Conservation (phyloP, 1,139 yeast genomes). For the Ogataea hybrid region DNA sequence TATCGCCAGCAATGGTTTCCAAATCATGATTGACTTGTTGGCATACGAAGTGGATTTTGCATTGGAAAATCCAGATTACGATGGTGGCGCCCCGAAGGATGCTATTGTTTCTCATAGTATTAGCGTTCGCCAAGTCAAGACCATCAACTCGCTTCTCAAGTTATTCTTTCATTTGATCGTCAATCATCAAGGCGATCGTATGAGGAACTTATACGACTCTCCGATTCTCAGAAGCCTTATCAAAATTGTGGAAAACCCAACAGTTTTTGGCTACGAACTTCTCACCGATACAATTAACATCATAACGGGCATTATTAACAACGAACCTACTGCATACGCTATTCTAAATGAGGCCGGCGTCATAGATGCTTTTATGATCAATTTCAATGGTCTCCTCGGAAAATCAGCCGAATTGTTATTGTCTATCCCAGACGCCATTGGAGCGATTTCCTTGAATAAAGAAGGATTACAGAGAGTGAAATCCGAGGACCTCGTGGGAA, state of each 20-base stretch:
- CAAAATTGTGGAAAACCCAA: constrained; percentile 55
- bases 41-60: constrained; percentile 70
- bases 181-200: constrained; percentile 77
- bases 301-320: constrained; percentile 73
- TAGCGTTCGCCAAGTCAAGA: constrained; percentile 63
- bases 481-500: constrained; percentile 44
- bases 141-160: constrained; percentile 53
- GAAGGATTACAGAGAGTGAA: constrained; percentile 65
- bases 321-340: constrained; percentile 87
- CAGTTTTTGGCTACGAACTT: constrained; percentile 68
- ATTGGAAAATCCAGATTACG: constrained; percentile 51
- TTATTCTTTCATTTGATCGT: constrained; percentile 64
- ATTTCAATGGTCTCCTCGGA: constrained; percentile 49
- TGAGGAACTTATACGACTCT: constrained; percentile 84
- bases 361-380: constrained; percentile 60
- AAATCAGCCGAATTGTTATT: constrained; percentile 60
- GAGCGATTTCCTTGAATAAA: constrained; percentile 78
- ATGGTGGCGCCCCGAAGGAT: constrained; percentile 50
- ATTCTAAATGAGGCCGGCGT: constrained; percentile 78
- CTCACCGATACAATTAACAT: constrained; percentile 64
- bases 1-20: constrained; percentile 65
- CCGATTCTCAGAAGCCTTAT: constrained; percentile 64
- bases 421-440: constrained; percentile 72
- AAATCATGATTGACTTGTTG: constrained; percentile 56
- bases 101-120: constrained; percentile 54